Evolutionary conservation across 257 asterid species (phyloP), one percentile per base, ranked within the genome.

Genomic region (Solanum arcanum): DNA sequence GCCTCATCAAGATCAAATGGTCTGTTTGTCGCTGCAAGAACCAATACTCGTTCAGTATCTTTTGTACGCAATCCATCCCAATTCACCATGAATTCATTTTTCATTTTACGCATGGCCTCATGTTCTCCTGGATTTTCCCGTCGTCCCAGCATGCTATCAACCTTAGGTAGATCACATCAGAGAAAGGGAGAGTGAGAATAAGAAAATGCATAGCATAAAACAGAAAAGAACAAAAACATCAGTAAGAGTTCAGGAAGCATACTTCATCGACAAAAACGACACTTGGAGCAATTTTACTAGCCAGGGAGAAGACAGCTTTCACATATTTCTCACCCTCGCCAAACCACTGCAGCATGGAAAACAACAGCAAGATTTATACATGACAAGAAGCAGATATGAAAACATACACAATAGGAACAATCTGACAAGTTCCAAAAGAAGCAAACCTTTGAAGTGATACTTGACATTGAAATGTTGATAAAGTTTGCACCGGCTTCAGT

Each of bases 1-100:
- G 98, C 99, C 91, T 94, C 99, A 46, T 95, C 99, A 31, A 97
- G 98, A 91, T 97, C 99, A 90, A 91, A 97, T 77, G 99, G 98
- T 91, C 99, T 93, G 88, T 97, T 97, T 41, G 99, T 97, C 39
- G 99, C 98, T 88, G 99, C 99, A 87, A 97, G 98, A 49, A 97
- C 98, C 83, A 97, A 86, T 68, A 97, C 98, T 39, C 99, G 92
- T 86, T 97, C 99, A 18, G 94, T 93, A 85, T 97, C 98, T 89
- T 97, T 97, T 77, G 98, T 95, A 83, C 98, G 92, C 81, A 97
- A 90, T 39, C 99, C 99, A 89, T 97, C 99, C 99, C 99, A 97
- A 86, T 95, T 94, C 88, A 95, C 93, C 99, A 97, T 97, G 85
- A 97, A 97, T 82, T 97, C 99, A 93, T 97, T 97, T 93, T 97